Base-by-base conservation (phyloP, 2,329 filamentous ascomycete genomes). In the Dothideomycetidae sp. region DNA sequence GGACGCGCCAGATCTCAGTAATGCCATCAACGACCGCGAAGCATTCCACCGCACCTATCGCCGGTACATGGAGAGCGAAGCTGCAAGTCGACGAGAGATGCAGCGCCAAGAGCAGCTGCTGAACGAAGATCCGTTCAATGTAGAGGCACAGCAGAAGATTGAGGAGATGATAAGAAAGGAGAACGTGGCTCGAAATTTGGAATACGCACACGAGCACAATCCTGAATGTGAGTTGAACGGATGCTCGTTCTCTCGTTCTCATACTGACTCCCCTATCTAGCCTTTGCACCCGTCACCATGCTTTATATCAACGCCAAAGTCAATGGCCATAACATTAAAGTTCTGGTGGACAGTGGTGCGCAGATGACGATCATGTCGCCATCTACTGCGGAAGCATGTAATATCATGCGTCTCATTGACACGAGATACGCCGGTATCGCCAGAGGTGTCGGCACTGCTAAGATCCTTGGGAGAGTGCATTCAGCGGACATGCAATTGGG, bases 301-400 rank as follows among this genome's bases (percentile, higher is more conserved):
- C 73, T 98, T 33, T 98, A 98, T 60, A 81, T 96, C 48, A 78
- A 92, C 53, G 86, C 93, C 43, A 82, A 92, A 56, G 90, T 98
- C 50, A 98, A 98, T 58, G 80, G 82, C 10, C 73, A 83, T 49
- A 82, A 81, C 41, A 78, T 98, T 50, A 96, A 94, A 64, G 90
- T 88, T 2, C 80, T 98, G 48, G 90, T 98, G 42, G 90, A 98
- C 58, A 96, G 90, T 2, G 90, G 90, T 43, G 90, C 90, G 15
- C 90, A 98, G 62, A 85, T 88, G 16, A 98, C 90, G 36, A 94
- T 98, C 64, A 98, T 98, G 90, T 96, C 88, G 4, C 90, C 90
- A 4, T 70, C 76, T 15, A 94, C 85, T 53, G 90, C 90, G 16
- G 82, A 93, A 54, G 71, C 76, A 5, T 98, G 90, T 54, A 84